Evolutionary conservation across 495 filamentous ascomycete species (phyloP).

Genomic region (Xylaria nigripes): DNA sequence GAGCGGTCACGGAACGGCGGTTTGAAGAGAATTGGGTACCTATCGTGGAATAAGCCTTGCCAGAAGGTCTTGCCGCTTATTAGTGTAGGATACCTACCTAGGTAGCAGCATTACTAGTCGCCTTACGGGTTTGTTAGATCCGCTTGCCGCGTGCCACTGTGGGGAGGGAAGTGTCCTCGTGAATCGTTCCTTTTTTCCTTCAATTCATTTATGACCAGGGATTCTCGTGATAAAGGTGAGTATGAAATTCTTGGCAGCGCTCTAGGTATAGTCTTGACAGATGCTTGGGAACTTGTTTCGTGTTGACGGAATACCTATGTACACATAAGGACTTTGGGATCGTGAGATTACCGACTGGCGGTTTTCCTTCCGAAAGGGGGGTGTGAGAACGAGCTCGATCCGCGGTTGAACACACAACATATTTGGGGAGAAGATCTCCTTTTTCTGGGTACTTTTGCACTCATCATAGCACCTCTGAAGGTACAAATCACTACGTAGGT

Average conservation of each 20-base stretch:
- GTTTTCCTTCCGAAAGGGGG: background rate
- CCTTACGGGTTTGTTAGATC: conserved; percentile 10
- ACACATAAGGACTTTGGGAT: background rate
- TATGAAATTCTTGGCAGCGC: no score
- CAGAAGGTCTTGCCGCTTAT: background rate
- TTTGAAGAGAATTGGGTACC: conserved; percentile 14
- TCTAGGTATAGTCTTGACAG: no score
- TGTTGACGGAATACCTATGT: no score
- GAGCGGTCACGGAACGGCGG: conserved; percentile 4
- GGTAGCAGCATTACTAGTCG: conserved; percentile 6
- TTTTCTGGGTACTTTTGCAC: no score
- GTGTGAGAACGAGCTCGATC: background rate
- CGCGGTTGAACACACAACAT: no score
- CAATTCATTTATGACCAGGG: conserved; percentile 6
- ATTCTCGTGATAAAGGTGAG: background rate
- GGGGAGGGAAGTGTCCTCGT: conserved; percentile 7
- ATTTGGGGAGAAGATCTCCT: no score
- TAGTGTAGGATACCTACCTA: background rate
- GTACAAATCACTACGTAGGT: no score
- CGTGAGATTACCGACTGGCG: conserved; percentile 7
- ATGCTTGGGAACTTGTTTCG: background rate
- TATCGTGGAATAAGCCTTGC: conserved; percentile 9
- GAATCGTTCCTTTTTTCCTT: background rate
- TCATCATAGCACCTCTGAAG: no score
- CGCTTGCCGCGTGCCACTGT: conserved; percentile 13